Evolutionary conservation across 2,329 filamentous ascomycete species (phyloP).

Genomic region (Furcasterigmium sp.): DNA sequence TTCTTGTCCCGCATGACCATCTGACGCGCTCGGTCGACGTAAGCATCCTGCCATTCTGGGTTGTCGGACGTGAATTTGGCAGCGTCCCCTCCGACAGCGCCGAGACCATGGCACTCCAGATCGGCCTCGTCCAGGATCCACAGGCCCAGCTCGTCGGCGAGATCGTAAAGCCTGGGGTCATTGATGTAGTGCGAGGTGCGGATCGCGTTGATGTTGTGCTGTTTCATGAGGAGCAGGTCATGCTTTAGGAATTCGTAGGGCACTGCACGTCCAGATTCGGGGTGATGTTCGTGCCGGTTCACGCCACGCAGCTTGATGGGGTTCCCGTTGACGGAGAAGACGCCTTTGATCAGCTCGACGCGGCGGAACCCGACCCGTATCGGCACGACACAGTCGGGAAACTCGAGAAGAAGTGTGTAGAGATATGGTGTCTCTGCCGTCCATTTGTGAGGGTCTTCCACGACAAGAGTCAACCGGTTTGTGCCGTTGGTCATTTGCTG

Average conservation of each 20-base stretch:
- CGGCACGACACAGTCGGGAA: slow-evolving; percentile 30
- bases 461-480: slow-evolving; percentile 20
- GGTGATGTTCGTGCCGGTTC: slow-evolving; percentile 68
- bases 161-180: slow-evolving; percentile 53
- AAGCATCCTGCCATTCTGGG: slow-evolving; percentile 56
- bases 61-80: slow-evolving; percentile 54
- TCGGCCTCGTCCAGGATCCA: slow-evolving; percentile 58
- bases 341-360: slow-evolving; percentile 54
- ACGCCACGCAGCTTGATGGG: slow-evolving; percentile 62
- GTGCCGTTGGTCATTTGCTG: not conserved
- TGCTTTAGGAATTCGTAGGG: slow-evolving; percentile 54
- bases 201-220: slow-evolving; percentile 64
- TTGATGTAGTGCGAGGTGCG: slow-evolving; percentile 64
- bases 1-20: slow-evolving; percentile 57
- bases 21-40: slow-evolving; percentile 61
- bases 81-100: slow-evolving; percentile 29
- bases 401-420: slow-evolving; percentile 43
- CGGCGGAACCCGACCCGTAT: slow-evolving; percentile 61
- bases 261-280: slow-evolving; percentile 55
- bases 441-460: slow-evolving; percentile 56
- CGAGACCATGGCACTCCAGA: slow-evolving; percentile 49
- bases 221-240: slow-evolving; percentile 63
- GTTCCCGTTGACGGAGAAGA: slow-evolving; percentile 60
- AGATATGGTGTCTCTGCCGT: slow-evolving; percentile 63
- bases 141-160: slow-evolving; percentile 58